Evolutionary conservation across 177 flowering plant species (phyloP), one percentile per base, ranked within the genome.

Genomic region (Vitis hybrid): DNA sequence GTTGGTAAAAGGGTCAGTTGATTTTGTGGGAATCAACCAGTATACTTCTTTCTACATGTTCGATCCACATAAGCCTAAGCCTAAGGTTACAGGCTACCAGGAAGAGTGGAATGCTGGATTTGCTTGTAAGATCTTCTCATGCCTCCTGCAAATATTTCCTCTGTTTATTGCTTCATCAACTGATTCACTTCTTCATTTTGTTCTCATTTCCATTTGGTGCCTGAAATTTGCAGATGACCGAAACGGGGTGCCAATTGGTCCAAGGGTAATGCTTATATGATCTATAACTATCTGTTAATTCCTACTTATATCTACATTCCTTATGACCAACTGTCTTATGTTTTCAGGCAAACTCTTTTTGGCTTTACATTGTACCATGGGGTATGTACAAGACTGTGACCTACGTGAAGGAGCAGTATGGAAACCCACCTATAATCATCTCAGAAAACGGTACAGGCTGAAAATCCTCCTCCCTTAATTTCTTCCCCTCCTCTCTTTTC

Each of bases 331-430:
- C 47, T 19, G 53, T 68, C 24, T 14, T 14, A 18, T 2, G 3
- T 69, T 62, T 80, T 58, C 78, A 88, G 90, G 94, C 89, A 68
- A 11, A 88, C 69, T 89, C 94, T 15, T 58, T 80, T 66, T 89
- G 94, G 94, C 86, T 89, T 7, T 88, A 88, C 73, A 76, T 84
- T 44, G 94, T 89, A 5, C 94, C 94, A 19, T 88, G 90, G 90
- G 94, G 94, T 11, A 52, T 89, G 62, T 82, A 87, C 82, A 90
- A 88, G 67, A 82, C 87, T 11, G 53, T 90, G 8, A 90, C 68
- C 75, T 90, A 88, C 69, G 73, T 90, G 3, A 90, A 88, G 59
- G 87, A 90, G 63, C 81, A 68, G 0, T 90, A 88, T 67, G 89
- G 88, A 59, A 90, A 88, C 72, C 94, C 92, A 0, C 79, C 82